These are phyloP conservation scores for Triticum monococcum DNA, from an alignment of 176 grass and related monocot species.

Conservation along the genomic window DNA sequence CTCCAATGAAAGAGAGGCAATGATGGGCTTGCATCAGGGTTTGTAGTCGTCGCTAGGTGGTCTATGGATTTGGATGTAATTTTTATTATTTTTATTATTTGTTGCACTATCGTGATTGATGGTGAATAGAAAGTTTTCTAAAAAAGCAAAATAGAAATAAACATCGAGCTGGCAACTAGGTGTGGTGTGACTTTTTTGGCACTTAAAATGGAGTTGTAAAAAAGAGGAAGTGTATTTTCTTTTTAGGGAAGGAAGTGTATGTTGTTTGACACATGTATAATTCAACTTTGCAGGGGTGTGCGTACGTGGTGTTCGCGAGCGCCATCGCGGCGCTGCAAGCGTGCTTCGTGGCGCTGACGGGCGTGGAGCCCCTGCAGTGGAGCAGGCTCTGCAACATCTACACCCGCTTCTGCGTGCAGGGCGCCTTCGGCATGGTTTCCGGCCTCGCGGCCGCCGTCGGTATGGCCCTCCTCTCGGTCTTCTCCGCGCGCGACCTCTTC, in stretches of 20 bases:
- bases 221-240: too few species aligned
- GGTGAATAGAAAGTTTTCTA: too few species aligned
- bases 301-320: constrained; percentile 50
- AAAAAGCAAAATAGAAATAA: too few species aligned
- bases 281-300: neutral
- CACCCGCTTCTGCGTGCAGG: constrained; percentile 57
- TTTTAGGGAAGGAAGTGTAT: neutral
- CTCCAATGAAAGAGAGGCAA: too few species aligned
- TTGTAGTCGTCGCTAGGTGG: too few species aligned
- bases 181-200: neutral
- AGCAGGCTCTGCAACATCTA: constrained; percentile 80
- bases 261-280: neutral
- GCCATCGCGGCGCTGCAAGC: constrained; percentile 50
- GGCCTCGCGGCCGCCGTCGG: constrained; percentile 18
- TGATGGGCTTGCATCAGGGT: too few species aligned
- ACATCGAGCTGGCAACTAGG: too few species aligned
- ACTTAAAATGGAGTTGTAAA: neutral
- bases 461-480: constrained; percentile 50
- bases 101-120: too few species aligned
- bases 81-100: too few species aligned
- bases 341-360: constrained; percentile 39
- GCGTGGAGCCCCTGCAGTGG: constrained; percentile 55
- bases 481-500: constrained; percentile 61
- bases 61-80: too few species aligned
- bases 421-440: constrained; percentile 45